phyloP scores from a whole-genome alignment of 148 eudicot genomes.

The Fagopyrum homotropicum region DNA sequence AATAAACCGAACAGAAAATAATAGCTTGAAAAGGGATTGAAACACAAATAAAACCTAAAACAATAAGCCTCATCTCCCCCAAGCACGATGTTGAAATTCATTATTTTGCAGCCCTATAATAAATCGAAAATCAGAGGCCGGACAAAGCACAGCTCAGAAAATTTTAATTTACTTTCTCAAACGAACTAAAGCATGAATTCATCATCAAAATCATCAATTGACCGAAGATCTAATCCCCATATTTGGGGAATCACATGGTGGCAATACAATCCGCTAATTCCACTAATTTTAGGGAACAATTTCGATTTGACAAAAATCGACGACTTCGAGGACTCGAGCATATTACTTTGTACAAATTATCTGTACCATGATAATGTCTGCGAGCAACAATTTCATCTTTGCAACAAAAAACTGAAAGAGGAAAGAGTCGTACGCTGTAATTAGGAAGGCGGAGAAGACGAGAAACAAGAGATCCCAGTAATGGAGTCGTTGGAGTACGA shows the following conservation, averaged over 20 bases:
- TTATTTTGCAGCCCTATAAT: background rate
- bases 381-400: background rate
- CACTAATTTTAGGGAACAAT: background rate
- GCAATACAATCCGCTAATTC: background rate
- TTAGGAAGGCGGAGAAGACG: background rate
- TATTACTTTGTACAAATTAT: background rate
- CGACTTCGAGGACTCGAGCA: background rate
- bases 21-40: background rate
- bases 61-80: background rate
- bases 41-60: background rate
- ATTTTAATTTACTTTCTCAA: background rate
- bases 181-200: background rate
- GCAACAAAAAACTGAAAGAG: background rate
- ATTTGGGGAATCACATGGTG: background rate
- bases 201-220: background rate
- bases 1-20: background rate
- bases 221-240: background rate
- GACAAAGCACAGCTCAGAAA: background rate
- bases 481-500: background rate
- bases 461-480: background rate
- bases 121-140: background rate
- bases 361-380: background rate
- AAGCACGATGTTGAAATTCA: background rate
- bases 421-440: background rate
- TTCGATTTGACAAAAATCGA: background rate